Evolutionary conservation across 2,329 filamentous ascomycete genomes (phyloP).

Genomic region (Colletotrichum coccodes): DNA sequence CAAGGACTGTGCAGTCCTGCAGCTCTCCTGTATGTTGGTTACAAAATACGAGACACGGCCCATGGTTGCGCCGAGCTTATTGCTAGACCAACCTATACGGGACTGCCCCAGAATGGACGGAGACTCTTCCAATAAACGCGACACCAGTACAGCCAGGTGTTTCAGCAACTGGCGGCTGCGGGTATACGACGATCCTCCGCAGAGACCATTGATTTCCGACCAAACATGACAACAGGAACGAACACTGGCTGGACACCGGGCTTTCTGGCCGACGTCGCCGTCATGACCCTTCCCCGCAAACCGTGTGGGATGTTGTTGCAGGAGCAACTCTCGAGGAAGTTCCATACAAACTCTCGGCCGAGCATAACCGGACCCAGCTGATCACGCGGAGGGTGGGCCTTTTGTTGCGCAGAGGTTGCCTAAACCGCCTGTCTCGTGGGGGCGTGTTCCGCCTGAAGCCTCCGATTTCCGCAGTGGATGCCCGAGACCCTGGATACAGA

Average conservation of each 20-base stretch:
- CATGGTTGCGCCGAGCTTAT: background rate
- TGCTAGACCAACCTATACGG: background rate
- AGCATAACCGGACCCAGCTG: background rate
- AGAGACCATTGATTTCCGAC: too few relatives aligned
- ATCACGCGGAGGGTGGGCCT: background rate
- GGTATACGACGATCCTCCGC: background rate
- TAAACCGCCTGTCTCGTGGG: background rate
- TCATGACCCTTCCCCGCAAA: background rate
- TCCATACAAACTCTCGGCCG: background rate
- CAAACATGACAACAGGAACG: too few relatives aligned
- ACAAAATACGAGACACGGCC: background rate
- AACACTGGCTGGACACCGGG: background rate
- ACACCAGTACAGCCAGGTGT: background rate
- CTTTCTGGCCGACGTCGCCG: background rate
- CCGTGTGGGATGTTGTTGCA: background rate
- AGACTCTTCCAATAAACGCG: background rate
- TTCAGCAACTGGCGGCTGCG: background rate
- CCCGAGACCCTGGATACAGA: background rate
- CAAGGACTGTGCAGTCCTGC: background rate
- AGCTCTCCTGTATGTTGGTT: too few relatives aligned
- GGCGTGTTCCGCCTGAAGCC: slow-evolving; percentile 9
- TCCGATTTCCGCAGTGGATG: slow-evolving; percentile 23
- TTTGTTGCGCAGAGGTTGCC: slow-evolving; percentile 15
- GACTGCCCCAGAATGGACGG: background rate
- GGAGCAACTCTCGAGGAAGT: background rate